Evolutionary conservation across 257 asterid species (phyloP).

Genomic region (Gentiana macrophylla): DNA sequence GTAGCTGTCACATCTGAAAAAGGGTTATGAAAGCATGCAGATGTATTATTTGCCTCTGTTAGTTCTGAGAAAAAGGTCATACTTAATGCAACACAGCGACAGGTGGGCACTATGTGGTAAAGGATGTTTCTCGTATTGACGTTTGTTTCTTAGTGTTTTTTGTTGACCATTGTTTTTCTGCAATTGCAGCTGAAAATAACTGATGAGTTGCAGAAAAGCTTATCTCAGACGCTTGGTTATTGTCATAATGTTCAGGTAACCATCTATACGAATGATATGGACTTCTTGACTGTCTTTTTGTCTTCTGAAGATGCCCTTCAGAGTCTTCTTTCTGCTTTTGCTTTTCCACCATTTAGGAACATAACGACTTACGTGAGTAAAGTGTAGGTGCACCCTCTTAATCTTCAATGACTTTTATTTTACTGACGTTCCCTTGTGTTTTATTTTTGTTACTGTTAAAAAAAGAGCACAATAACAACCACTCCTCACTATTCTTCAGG

Average conservation of each 20-base stretch:
- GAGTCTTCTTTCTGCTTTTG: too few relatives aligned
- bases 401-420: too few relatives aligned
- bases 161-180: slow-evolving; percentile 8
- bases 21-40: slow-evolving; percentile 75
- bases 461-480: slow-evolving; percentile 1
- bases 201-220: slow-evolving; percentile 38
- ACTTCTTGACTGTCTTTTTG: neutral
- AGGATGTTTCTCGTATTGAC: slow-evolving; percentile 1
- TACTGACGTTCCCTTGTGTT: too few relatives aligned
- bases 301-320: too few relatives aligned
- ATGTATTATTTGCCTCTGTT: slow-evolving; percentile 52
- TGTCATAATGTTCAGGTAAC: slow-evolving; percentile 30
- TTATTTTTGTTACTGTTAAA: too few relatives aligned
- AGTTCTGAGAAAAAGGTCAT: slow-evolving; percentile 51
- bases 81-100: slow-evolving; percentile 44
- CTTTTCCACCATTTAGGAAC: too few relatives aligned
- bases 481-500: slow-evolving; percentile 25
- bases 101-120: slow-evolving; percentile 37
- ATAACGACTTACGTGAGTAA: too few relatives aligned
- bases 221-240: slow-evolving; percentile 27
- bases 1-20: slow-evolving; percentile 71
- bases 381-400: too few relatives aligned
- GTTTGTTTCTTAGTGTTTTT: slow-evolving; percentile 6
- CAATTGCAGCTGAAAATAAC: slow-evolving; percentile 52
- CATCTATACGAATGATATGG: neutral